phyloP scores from a whole-genome alignment of 2,329 filamentous ascomycete species.

The Akanthomyces dipterigenus region DNA sequence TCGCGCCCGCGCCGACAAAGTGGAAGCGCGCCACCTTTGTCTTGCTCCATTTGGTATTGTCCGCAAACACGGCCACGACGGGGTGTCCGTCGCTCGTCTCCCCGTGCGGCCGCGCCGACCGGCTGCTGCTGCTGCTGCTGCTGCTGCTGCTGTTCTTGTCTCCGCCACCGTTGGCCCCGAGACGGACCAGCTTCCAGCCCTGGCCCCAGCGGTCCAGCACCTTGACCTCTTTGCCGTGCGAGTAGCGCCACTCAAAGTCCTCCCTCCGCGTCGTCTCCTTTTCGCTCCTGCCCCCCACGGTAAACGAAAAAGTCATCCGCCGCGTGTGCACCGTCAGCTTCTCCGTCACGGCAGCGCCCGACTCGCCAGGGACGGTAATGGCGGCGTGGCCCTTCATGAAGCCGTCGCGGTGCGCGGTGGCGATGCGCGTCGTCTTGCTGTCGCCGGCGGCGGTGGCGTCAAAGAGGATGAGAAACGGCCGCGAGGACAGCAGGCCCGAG shows the following conservation, averaged over 20 bases:
- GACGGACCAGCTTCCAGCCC: constrained; percentile 32
- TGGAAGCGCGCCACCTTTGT: constrained; percentile 28
- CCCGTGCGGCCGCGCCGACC: constrained; percentile 9
- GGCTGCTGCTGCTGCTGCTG: not conserved
- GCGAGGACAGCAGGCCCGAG: not conserved
- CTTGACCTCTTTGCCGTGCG: constrained; percentile 11
- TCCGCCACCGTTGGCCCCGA: not conserved
- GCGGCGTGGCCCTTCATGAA: constrained; percentile 3
- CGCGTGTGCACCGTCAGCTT: not conserved
- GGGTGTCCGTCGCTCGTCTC: constrained; percentile 30
- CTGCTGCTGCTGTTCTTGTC: not conserved
- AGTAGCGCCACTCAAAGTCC: constrained; percentile 13
- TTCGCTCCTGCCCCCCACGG: not conserved
- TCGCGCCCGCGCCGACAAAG: constrained; percentile 33
- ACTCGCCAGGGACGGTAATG: constrained; percentile 7
- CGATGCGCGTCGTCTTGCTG: not conserved
- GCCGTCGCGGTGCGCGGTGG: constrained; percentile 7
- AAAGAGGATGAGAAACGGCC: constrained; percentile 12
- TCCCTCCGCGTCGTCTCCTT: not conserved
- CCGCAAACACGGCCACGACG: constrained; percentile 33
- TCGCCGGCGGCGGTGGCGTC: not conserved
- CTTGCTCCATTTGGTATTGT: constrained; percentile 12
- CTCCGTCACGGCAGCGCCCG: not conserved
- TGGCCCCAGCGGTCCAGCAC: constrained; percentile 4
- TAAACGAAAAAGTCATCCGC: constrained; percentile 7